phyloP scores from a whole-genome alignment of 2,329 filamentous ascomycete species.

The Didymosphaeria variabile region DNA sequence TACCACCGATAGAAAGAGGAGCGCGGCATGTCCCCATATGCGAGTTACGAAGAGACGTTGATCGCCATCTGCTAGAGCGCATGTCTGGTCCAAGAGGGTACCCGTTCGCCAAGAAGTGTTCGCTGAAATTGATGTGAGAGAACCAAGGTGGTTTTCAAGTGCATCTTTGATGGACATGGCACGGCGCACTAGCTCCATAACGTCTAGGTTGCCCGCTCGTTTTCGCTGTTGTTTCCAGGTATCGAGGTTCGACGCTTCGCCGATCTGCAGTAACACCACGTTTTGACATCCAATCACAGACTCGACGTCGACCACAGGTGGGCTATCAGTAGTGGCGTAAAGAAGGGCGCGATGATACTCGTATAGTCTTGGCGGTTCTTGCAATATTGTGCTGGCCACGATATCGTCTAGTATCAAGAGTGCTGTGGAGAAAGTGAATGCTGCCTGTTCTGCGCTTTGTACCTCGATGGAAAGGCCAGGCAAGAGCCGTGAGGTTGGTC shows the following conservation, averaged over 20 bases:
- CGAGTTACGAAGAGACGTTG: constrained; percentile 19
- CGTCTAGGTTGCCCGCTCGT: constrained; percentile 55
- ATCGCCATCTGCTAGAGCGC: neutral
- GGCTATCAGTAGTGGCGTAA: constrained; percentile 23
- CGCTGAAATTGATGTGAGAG: neutral
- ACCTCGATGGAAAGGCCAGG: constrained; percentile 22
- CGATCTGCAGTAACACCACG: constrained; percentile 65
- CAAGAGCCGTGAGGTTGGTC: constrained; percentile 3
- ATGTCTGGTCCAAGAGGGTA: neutral
- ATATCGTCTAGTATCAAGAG: constrained; percentile 49
- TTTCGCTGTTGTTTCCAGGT: constrained; percentile 63
- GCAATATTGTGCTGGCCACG: constrained; percentile 45
- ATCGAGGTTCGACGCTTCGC: constrained; percentile 63
- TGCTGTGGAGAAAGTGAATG: constrained; percentile 49
- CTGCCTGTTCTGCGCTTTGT: constrained; percentile 47
- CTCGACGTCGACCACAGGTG: constrained; percentile 55
- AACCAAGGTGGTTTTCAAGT: neutral
- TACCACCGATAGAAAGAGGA: constrained; percentile 30
- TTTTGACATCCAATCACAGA: constrained; percentile 66
- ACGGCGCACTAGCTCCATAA: constrained; percentile 57
- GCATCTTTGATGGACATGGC: constrained; percentile 51
- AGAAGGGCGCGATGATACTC: constrained; percentile 35
- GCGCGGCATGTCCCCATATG: constrained; percentile 34
- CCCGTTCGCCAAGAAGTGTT: neutral
- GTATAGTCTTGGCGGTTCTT: constrained; percentile 41